Evolutionary conservation across 352 stramenopile genomes (phyloP), one percentile per base, ranked within the genome.

Genomic region (Phytophthora boehmeriae): DNA sequence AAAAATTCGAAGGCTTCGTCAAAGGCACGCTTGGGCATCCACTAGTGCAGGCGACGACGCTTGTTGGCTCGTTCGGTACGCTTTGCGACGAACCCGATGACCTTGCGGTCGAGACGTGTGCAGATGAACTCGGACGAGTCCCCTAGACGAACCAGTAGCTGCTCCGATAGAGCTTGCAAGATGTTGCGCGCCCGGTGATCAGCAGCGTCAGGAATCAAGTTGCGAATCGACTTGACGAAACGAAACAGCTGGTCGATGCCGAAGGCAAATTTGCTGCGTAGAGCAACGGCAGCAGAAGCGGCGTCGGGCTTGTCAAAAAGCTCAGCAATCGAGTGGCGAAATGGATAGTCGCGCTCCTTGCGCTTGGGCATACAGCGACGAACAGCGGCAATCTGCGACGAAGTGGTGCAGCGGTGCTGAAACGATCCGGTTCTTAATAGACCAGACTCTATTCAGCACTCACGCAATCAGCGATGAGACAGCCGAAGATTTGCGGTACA

Each of bases 201-300:
- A 14, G 51, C 36, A 49, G 51, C 51, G 38, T 58, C 38, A 13
- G 51, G 51, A 34, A 50, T 58, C 23, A 58, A 27, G 22, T 58
- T 58, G 23, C 38, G 22, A 22, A 58, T 20, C 14, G 39, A 23
- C 25, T 58, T 50, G 23, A 58, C 51, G 27, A 42, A 49, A 14
- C 27, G 38, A 4, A 39, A 58, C 9, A 19, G 36, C 17, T 9
- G 8, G 38, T 58, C 51, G 10, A 50, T 41, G 9, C 51, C 30
- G 13, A 49, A 43, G 13, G 25, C 51, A 41, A 58, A 58, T 10
- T 13, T 43, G 5, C 3, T 49, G 51, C 38, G 51, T 32, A 58
- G 25, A 58, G 51, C 25, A 5, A 17, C 38, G 9, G 38, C n/a
- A 17, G 23, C 2, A 20, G 38, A 16, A 13, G 36, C 23, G 23